phyloP scores from a whole-genome alignment of 2,329 filamentous ascomycete genomes.

The Claviceps cyperi region DNA sequence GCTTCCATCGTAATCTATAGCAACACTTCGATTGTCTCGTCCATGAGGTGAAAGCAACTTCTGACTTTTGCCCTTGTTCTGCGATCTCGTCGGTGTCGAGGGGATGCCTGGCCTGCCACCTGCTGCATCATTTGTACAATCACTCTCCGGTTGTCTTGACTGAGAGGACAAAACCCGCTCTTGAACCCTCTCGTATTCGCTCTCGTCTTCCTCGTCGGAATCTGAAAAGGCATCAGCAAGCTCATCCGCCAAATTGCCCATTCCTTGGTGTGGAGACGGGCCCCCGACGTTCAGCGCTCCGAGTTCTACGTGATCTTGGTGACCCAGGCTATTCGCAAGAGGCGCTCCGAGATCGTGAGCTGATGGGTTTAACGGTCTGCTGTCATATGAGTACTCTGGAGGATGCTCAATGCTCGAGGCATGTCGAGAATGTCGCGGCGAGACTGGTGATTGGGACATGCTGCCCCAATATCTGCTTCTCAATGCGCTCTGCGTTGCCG shows the following conservation, averaged over 20 bases:
- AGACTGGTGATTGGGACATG: constrained; percentile 14
- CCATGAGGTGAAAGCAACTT: constrained; percentile 28
- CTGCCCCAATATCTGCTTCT: not conserved
- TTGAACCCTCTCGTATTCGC: constrained; percentile 29
- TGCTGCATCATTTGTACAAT: not conserved
- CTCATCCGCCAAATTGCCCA: constrained; percentile 71
- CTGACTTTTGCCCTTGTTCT: constrained; percentile 26
- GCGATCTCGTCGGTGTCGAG: constrained; percentile 17
- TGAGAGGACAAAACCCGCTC: not conserved
- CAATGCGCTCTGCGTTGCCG: not conserved
- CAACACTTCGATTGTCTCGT: constrained; percentile 34
- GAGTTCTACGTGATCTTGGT: constrained; percentile 33
- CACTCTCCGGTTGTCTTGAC: not conserved
- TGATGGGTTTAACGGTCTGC: constrained; percentile 37
- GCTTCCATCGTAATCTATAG: constrained; percentile 54
- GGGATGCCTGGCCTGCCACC: constrained; percentile 8
- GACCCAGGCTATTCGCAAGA: constrained; percentile 32
- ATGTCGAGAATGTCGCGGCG: constrained; percentile 44
- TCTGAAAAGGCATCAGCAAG: constrained; percentile 59
- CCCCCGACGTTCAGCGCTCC: constrained; percentile 29
- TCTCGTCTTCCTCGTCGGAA: constrained; percentile 49
- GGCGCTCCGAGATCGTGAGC: constrained; percentile 35
- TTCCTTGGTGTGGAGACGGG: constrained; percentile 35
- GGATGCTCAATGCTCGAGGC: constrained; percentile 39
- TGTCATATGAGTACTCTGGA: constrained; percentile 29